These are phyloP conservation scores for sunflower (Helianthus annuus) DNA, from an alignment of 129 eudicot species.

Conservation along the genomic window HanXRQr2.0-SUNRISE NC_035445.2:111819737-111820236, in stretches of 20 bases:
- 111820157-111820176: too few species aligned
- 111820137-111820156: too few species aligned
- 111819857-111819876: constrained; percentile 44
- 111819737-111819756: constrained; percentile 95
- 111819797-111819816: constrained; percentile 62
- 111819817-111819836: constrained; percentile 67
- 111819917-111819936: constrained; percentile 89
- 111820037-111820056: too few species aligned
- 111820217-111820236: too few species aligned
- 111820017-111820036: too few species aligned
- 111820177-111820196: background rate
- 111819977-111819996: constrained; percentile 48
- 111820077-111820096: too few species aligned
- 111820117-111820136: too few species aligned
- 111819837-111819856: constrained; percentile 60
- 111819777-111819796: constrained; percentile 48
- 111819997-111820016: background rate
- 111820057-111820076: background rate
- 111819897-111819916: constrained; percentile 48
- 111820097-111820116: too few species aligned
- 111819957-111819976: constrained; percentile 45
- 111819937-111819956: constrained; percentile 76
- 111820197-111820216: background rate
- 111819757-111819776: constrained; percentile 47
- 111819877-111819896: constrained; percentile 62